phyloP scores from a whole-genome alignment of 768 basidiomycete genomes.

The Boletus reticulatus region DNA sequence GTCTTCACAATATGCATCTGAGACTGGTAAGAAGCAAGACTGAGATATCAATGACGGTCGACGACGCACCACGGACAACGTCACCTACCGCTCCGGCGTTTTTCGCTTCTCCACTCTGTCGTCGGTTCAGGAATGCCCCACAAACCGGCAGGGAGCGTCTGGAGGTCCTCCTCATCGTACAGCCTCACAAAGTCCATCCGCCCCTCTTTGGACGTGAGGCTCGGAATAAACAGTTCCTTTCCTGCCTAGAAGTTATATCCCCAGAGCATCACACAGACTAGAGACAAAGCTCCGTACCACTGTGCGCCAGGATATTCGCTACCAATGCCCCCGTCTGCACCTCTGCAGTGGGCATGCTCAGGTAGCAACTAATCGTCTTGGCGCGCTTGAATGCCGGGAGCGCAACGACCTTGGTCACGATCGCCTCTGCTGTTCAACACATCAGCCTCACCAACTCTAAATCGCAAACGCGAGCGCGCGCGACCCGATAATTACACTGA shows the following conservation, averaged over 20 bases:
- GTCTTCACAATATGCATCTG: conserved; percentile 34
- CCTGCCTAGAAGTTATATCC: conserved; percentile 35
- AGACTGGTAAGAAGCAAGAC: conserved; percentile 17
- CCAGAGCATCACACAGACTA: not conserved
- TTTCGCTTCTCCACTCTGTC: conserved; percentile 38
- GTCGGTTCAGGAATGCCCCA: conserved; percentile 80
- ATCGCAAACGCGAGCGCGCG: not conserved
- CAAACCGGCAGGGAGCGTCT: conserved; percentile 51
- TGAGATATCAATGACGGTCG: not conserved
- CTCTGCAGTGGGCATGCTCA: conserved; percentile 78
- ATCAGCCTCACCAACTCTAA: not conserved
- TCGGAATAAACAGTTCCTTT: conserved; percentile 71
- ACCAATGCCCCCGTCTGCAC: conserved; percentile 56
- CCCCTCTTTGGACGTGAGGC: conserved; percentile 43
- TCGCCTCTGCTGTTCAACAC: conserved; percentile 25
- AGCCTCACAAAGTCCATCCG: conserved; percentile 68
- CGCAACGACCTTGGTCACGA: conserved; percentile 47
- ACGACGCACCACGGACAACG: not conserved
- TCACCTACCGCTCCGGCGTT: conserved; percentile 53
- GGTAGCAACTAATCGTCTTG: conserved; percentile 64
- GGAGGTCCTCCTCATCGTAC: conserved; percentile 56
- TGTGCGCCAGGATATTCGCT: conserved; percentile 46
- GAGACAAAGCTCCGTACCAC: conserved; percentile 39
- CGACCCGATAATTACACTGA: conserved; percentile 49
- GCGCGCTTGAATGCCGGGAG: conserved; percentile 50